Conservation (phyloP, 2,329 filamentous ascomycete species). For the Cladosporium phlei region DNA sequence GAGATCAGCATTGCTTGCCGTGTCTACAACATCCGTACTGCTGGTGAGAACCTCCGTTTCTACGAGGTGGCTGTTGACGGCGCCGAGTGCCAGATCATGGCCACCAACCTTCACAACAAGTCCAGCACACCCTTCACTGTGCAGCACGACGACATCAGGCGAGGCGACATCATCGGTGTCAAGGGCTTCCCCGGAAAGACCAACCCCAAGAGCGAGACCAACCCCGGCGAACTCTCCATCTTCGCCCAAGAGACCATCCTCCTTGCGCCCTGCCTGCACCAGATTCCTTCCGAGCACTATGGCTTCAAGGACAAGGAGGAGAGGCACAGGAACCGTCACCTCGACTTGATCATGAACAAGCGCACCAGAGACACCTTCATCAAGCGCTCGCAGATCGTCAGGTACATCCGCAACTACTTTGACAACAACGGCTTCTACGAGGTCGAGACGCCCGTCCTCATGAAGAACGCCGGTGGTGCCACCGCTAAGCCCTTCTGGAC, state of each 20-base stretch:
- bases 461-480: conserved; percentile 88
- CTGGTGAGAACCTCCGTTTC: conserved; percentile 82
- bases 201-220: conserved; percentile 72
- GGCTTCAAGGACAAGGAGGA: conserved; percentile 95
- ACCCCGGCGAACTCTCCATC: conserved; percentile 78
- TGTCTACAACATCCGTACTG: conserved; percentile 81
- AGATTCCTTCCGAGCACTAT: conserved; percentile 83
- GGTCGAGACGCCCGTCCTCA: conserved; percentile 97
- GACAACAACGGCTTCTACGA: conserved; percentile 81
- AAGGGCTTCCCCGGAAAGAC: conserved; percentile 80
- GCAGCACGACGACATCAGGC: conserved; percentile 82
- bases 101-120: conserved; percentile 73
- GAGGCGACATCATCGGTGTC: conserved; percentile 90
- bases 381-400: conserved; percentile 80
- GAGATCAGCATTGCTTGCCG: conserved; percentile 74
- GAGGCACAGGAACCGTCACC: conserved; percentile 85
- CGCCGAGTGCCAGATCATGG: conserved; percentile 83
- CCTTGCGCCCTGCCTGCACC: conserved; percentile 85
- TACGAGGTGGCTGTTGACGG: conserved; percentile 79
- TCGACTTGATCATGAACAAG: conserved; percentile 97
- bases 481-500: conserved; percentile 94
- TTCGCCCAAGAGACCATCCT: conserved; percentile 83
- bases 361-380: conserved; percentile 76
- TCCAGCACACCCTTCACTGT: conserved; percentile 70
- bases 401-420: conserved; percentile 83